Base-by-base conservation (phyloP, 2,329 filamentous ascomycete species). In the Fusarium chlamydosporum region DNA sequence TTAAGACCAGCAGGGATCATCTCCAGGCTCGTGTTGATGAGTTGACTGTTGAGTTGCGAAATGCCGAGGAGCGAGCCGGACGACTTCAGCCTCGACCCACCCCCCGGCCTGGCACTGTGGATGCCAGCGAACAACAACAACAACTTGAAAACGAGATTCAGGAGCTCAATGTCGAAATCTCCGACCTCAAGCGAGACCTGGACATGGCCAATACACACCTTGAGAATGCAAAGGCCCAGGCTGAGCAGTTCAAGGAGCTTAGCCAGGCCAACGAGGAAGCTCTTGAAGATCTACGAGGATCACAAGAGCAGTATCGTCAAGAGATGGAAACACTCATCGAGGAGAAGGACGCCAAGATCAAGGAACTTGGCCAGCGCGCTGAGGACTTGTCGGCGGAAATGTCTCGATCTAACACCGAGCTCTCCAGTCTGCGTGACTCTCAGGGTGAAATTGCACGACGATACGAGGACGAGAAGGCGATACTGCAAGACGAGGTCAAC, bases 11-110 rank as follows among this genome's bases (percentile, higher is more conserved):
- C 46, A 89, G 92, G 47, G 95, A 98, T 77, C 92, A 97, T 77
- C 85, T 99, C 3, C 94, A 98, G 78, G 88, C 90, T 34, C 88
- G 94, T 59, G 93, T 97, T 4, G 92, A 97, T 70, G 95, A 98
- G 80, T 82, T 99, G 56, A 91, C 91, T 27, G 92, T 96, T 58
- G 93, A 98, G 76, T 84, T 98, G 27, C 91, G 92, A 72, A 94
- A 91, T 74, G 93, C 94, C 0, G 94, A 98, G 77, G 96, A 98
- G 79, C 91, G 94, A 51, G 86, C 92, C 7, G 90, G 92, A 70
- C 88, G 94, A 31, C 83, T 97, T 56, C 93, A 96, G 70, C 91
- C 93, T n/a, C 88, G 91, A 58, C 91, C 92, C 6, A 92, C 89
- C 1, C 85, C 90, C 3, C 83, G 90, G 66, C 82, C 86, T 6